Conservation (phyloP, 371 early-diverging fungal species). For the Gilbertella persicaria region DNA sequence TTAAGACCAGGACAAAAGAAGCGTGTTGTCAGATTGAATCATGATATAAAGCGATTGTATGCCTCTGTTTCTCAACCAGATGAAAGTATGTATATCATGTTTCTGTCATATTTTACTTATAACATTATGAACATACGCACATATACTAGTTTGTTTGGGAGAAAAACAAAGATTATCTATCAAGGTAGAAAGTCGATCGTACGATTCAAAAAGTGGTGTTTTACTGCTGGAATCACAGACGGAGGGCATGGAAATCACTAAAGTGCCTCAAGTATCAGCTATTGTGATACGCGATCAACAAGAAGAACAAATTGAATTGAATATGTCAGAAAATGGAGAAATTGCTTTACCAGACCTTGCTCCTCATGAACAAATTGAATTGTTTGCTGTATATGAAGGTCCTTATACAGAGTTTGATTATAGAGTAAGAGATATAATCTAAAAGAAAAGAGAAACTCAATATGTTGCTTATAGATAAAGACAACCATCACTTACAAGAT, state of each 20-base stretch:
- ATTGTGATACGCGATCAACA: neutral
- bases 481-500: constrained; percentile 51
- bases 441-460: neutral
- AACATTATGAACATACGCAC: neutral
- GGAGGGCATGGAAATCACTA: constrained; percentile 41
- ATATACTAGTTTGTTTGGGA: constrained; percentile 40
- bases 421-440: constrained; percentile 35
- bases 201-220: constrained; percentile 21
- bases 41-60: constrained; percentile 40
- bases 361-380: constrained; percentile 49
- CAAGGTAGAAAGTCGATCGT: constrained; percentile 27
- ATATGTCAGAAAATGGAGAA: constrained; percentile 48
- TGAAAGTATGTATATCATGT: constrained; percentile 28
- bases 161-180: constrained; percentile 46
- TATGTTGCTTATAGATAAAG: constrained; percentile 38
- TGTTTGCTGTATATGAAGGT: constrained; percentile 59
- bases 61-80: constrained; percentile 39
- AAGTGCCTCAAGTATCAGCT: constrained; percentile 1
- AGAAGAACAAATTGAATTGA: constrained; percentile 28
- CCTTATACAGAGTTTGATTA: constrained; percentile 55
- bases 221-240: constrained; percentile 41
- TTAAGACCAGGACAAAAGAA: constrained; percentile 63
- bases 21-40: constrained; percentile 57
- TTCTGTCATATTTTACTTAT: neutral
- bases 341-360: constrained; percentile 57